Base-by-base conservation (phyloP, 306 rosid genomes). In the Bauhinia variegata region DNA sequence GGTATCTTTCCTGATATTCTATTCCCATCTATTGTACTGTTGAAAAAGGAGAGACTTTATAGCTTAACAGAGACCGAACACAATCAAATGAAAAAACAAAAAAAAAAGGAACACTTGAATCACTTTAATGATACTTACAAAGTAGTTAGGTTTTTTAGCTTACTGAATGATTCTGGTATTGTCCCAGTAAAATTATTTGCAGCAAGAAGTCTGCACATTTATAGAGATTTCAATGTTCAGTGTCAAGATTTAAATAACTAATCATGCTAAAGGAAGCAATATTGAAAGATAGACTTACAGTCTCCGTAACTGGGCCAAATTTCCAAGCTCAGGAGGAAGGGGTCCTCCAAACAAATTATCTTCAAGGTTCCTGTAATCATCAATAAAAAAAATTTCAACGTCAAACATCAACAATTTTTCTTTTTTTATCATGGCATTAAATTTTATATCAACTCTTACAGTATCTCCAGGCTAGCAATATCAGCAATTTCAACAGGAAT, bases 21-120 rank as follows among this genome's bases (percentile, higher is more conserved):
- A 75, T 54, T 88, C 49, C 96, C 97, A 79, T 86, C 92, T 64
- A 88, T 82, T 76, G 85, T 72, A 79, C 97, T 88, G 84, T 80
- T 75, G 59, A 72, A 41, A 59, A 65, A 63, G n/a, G 43, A 77
- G 46, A 18, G 11, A 58, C 61, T 54, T 51, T 38, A 46, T 48
- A 47, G 75, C 73, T 50, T 9, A 54, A 48, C 42, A 15, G 44
- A 46, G 9, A 19, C 16, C 17, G 0, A 41, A 8, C 8, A 53
- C 3, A 11, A 7, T 33, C 3, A 7, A 56, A 49, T 36, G 6
- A 8, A 5, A 36, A 36, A 41, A 8, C 7, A 34, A 34, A 14
- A 37, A 46, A 5, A 14, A 37, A 51, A 5, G 13, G 41, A 47
- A 43, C 5, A 39, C 4, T 48, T 48, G 11, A 5, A 32, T 54